Conservation (phyloP, 805 yeast genomes). For the Hanseniaspora lachancei region DNA sequence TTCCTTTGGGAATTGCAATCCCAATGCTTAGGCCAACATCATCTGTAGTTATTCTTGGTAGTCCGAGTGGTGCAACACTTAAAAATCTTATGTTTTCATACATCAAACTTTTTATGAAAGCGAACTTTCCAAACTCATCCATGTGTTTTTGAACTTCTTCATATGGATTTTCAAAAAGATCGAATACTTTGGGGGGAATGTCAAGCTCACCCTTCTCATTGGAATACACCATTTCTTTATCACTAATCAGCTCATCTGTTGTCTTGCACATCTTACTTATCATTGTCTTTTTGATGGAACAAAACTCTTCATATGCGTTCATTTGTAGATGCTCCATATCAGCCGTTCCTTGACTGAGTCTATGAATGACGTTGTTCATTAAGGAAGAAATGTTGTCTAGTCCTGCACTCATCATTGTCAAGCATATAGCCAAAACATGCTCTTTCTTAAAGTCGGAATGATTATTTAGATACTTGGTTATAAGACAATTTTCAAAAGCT, state of each 20-base stretch:
- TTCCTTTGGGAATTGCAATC: neutral
- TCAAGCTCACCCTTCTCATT: neutral
- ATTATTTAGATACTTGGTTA: neutral
- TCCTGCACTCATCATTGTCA: conserved; percentile 12
- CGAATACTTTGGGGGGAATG: neutral
- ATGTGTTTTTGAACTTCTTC: neutral
- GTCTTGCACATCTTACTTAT: neutral
- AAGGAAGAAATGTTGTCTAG: neutral
- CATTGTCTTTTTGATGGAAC: neutral
- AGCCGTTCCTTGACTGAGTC: neutral
- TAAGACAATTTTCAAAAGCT: conserved; percentile 2
- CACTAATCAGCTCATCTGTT: neutral
- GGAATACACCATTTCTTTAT: neutral
- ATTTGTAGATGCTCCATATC: neutral
- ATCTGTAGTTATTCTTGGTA: conserved; percentile 4
- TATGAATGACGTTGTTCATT: neutral
- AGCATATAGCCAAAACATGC: conserved; percentile 1
- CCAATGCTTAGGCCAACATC: neutral
- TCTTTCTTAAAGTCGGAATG: neutral
- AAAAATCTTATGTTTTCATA: neutral
- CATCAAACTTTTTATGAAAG: neutral
- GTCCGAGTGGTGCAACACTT: conserved; percentile 4
- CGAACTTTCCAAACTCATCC: neutral
- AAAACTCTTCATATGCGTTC: neutral
- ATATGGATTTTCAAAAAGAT: neutral